Evolutionary conservation across 768 basidiomycete genomes (phyloP).

Genomic region (Pulveroboletus sp.): DNA sequence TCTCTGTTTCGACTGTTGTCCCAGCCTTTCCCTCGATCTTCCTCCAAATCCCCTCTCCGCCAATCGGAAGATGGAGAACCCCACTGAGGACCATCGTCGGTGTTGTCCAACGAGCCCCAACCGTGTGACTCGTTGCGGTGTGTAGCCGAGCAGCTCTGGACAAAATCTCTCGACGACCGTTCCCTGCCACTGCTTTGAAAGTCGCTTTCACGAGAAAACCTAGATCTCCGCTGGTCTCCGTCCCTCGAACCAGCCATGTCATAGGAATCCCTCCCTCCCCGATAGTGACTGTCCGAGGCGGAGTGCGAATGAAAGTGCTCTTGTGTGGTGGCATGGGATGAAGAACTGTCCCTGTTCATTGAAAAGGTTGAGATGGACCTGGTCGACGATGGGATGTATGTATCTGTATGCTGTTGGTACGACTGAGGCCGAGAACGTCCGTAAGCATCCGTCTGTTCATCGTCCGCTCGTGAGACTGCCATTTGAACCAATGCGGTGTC

Average conservation of each 20-base stretch:
- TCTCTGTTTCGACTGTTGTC: constrained; percentile 40
- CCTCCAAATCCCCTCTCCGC: constrained; percentile 32
- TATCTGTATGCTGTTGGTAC: constrained; percentile 42
- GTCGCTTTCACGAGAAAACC: constrained; percentile 39
- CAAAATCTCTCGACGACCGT: constrained; percentile 48
- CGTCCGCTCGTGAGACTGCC: constrained; percentile 47
- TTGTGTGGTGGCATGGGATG: constrained; percentile 48
- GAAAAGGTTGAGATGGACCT: constrained; percentile 45
- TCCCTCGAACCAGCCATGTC: constrained; percentile 44
- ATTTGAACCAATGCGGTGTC: constrained; percentile 36
- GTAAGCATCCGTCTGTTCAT: constrained; percentile 51
- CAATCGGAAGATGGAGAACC: constrained; percentile 49
- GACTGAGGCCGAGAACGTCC: constrained; percentile 47
- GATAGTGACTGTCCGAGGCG: constrained; percentile 49
- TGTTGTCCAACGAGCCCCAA: constrained; percentile 39
- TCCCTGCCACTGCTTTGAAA: constrained; percentile 40
- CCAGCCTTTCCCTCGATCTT: constrained; percentile 37
- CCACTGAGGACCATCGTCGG: constrained; percentile 39
- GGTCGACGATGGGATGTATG: constrained; percentile 43
- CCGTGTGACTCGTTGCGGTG: constrained; percentile 48
- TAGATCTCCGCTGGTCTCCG: constrained; percentile 45
- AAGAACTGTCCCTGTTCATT: constrained; percentile 48
- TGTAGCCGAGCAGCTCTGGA: constrained; percentile 40
- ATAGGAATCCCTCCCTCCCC: constrained; percentile 48
- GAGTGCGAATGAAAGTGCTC: constrained; percentile 35